Conservation (phyloP, 2,329 filamentous ascomycete genomes). For the Alternaria panax region DNA sequence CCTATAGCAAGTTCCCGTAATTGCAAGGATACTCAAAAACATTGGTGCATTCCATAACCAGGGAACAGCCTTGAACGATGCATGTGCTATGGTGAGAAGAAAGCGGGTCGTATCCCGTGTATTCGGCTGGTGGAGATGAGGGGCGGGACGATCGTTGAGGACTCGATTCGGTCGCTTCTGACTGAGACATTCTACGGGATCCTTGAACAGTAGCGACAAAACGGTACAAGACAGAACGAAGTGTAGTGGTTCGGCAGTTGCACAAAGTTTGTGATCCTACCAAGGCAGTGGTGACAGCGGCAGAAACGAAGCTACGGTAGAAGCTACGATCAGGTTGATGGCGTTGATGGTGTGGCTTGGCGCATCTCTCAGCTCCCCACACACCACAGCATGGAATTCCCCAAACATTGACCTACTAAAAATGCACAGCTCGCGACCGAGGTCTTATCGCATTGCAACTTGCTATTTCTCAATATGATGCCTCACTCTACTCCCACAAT, state of each 20-base stretch:
- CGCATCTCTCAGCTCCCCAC: conserved; percentile 1
- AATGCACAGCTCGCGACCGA: neutral
- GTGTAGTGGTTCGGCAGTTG: neutral
- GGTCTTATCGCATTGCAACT: conserved; percentile 1
- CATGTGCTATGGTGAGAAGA: conserved; percentile 2
- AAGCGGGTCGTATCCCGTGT: conserved; percentile 1
- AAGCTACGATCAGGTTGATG: neutral
- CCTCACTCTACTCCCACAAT: neutral
- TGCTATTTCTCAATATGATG: neutral
- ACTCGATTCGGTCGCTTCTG: neutral
- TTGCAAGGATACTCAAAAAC: neutral
- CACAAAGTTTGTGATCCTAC: neutral
- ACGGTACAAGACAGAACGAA: neutral
- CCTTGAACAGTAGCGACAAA: neutral
- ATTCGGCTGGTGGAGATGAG: conserved; percentile 1
- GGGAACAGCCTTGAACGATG: neutral
- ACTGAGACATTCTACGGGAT: neutral
- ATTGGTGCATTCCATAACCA: neutral
- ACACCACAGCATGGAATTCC: no score
- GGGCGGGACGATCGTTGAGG: neutral
- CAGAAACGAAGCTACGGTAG: neutral
- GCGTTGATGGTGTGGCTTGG: neutral
- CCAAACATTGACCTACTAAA: no score
- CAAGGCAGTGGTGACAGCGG: neutral
- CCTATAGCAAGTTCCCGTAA: neutral